Evolutionary conservation across 495 filamentous ascomycete species (phyloP), one percentile per base, ranked within the genome.

Genomic region (Lepidopterella palustris): DNA sequence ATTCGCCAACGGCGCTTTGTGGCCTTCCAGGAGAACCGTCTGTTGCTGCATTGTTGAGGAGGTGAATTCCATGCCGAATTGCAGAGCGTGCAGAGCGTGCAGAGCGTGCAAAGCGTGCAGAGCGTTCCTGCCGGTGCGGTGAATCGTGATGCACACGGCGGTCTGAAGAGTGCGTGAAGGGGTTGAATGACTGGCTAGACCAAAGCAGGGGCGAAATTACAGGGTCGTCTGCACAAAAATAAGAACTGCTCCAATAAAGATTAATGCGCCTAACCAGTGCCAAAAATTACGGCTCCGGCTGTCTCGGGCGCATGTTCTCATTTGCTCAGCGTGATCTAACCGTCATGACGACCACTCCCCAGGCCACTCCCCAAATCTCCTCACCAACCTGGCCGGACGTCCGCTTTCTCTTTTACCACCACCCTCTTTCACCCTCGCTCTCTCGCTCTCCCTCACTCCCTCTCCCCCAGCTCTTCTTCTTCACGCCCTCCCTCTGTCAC

Each of bases 391-490:
- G 45, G 27, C 18, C 57, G 25, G 27, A 5, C 49, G 11, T 28
- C 15, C 57, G 29, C 57, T 28, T 24, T 18, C 56, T 24, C 23
- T 18, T 24, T 29, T 42, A 28, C 15, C 28, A 9, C 50, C 47
- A 39, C 45, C 18, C 27, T 13, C 50, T 32, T 23, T 23, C 26
- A 10, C 52, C 45, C 28, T 50, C 51, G 18, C 25, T 55, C 51
- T 35, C 39, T 50, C 57, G 48, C 54, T 27, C 45, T 29, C 27
- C 20, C 35, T 47, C 39, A 20, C 18, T 28, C 58, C 6, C 45
- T 24, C 53, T 39, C 32, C 59, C 21, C 45, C 59, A 18, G 13
- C 25, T 21, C 58, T 56, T 52, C 52, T 25, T n/a, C 39, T 42
- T 26, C 27, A 29, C 27, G 31, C 32, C 20, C 25, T 26, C 24